Percentiles rank a stretch among this genome's conserved stretches.
These are phyloP conservation scores for Dioscorea zingiberensis DNA, from an alignment of 106 monocot species.

Conservation along the genomic window DNA sequence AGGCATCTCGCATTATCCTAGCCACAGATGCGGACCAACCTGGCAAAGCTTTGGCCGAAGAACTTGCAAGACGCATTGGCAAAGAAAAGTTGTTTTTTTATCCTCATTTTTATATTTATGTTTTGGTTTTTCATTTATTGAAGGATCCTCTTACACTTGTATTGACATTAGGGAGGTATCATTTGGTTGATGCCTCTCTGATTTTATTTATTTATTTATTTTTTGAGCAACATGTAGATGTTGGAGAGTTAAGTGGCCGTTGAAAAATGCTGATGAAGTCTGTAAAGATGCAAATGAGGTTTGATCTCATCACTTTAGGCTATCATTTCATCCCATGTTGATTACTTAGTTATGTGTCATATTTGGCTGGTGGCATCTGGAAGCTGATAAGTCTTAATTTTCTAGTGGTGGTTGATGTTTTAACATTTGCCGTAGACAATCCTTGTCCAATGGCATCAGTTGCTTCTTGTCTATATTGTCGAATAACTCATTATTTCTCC, in stretches of 20 bases:
- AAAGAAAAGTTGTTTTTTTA: conserved; percentile 30
- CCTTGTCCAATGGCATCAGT: no score
- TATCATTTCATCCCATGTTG: no score
- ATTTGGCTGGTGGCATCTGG: no score
- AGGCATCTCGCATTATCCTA: conserved; percentile 43
- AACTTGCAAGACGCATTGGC: conserved; percentile 41
- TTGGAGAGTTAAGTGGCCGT: conserved; percentile 43
- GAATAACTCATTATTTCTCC: no score
- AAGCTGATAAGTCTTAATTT: no score
- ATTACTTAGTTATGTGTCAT: no score
- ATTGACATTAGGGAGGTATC: no score
- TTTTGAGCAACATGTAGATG: conserved; percentile 20
- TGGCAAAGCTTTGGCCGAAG: conserved; percentile 49
- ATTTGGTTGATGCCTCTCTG: no score
- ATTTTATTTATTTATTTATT: not conserved
- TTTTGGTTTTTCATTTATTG: not conserved
- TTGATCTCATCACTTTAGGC: not conserved
- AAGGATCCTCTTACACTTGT: no score
- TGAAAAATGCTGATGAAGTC: conserved; percentile 20
- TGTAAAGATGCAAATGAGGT: conserved; percentile 54
- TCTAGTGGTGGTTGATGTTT: no score
- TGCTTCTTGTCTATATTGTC: no score
- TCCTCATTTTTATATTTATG: not conserved
- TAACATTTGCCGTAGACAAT: no score
- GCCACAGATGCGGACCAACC: conserved; percentile 41